Evolutionary conservation across 2,329 filamentous ascomycete species (phyloP), one percentile per base, ranked within the genome.

Genomic region (Fusarium protoensiforme): DNA sequence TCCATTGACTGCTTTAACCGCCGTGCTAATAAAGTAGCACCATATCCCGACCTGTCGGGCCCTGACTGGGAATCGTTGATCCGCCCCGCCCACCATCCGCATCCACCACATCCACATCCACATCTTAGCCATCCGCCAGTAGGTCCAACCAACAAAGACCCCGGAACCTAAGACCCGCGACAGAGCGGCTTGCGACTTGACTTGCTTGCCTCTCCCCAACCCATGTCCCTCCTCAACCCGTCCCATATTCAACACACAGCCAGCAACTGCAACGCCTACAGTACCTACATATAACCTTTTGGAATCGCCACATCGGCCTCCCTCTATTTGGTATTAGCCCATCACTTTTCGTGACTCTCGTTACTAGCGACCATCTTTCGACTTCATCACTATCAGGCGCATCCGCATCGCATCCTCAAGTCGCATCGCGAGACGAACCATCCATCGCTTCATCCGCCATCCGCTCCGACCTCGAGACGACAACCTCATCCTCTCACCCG

Each of bases 41-140:
- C 33, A 27, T 33, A 41, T 56, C 29, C 38, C 35, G 31, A 36
- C 38, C 20, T 67, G 57, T 46, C 48, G 60, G 65, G 60, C 67
- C 69, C 65, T 64, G 54, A 67, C 67, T 75, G 75, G 65, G 71
- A 76, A 77, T 78, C 75, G 67, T 78, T 78, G 75, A 78, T 74
- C 72, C 72, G 72, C 72, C 72, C 72, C 72, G 65, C 72, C 65
- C 36, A n/a, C 61, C 41, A 43, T 36, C 61, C 38, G 64, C 48
- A 31, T 51, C 64, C 38, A 60, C 48, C 64, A 48, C 36, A 54
- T 61, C 54, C 20, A 36, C 29, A 64, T 24, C 64, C 53, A 65
- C 62, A 51, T 51, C 46, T 29, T 51, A 46, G 41, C 24, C 46
- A 27, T 51, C 18, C 24, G 10, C 18, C 46, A 24, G 46, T 29